Evolutionary conservation across 352 stramenopile genomes (phyloP).

Genomic region (Plasmopara halstedii): DNA sequence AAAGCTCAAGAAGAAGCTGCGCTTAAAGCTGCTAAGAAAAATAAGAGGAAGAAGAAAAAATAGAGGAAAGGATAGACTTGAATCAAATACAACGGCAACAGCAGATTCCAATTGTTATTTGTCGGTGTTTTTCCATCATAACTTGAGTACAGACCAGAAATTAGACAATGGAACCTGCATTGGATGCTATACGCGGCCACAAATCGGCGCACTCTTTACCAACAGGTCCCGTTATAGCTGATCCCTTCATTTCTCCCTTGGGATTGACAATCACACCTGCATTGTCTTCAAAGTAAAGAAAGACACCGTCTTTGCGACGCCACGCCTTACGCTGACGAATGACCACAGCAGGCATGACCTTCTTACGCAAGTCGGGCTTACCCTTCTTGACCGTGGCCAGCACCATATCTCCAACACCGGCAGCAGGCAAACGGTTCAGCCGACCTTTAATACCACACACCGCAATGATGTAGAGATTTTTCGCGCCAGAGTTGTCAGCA

Average conservation of each 20-base stretch:
- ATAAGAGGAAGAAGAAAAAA: constrained; percentile 68
- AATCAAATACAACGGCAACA: constrained; percentile 15
- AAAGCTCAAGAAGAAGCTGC: constrained; percentile 61
- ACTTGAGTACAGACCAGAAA: not conserved
- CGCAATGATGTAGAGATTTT: constrained; percentile 99
- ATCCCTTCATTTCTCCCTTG: constrained; percentile 99
- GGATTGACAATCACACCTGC: constrained; percentile 99
- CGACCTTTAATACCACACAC: constrained; percentile 99
- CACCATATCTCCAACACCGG: constrained; percentile 99
- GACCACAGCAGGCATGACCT: constrained; percentile 98
- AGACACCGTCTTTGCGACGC: constrained; percentile 98
- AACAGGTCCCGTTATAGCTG: constrained; percentile 98
- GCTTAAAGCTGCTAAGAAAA: constrained; percentile 72
- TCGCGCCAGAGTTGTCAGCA: constrained; percentile 99
- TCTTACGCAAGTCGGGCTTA: constrained; percentile 99
- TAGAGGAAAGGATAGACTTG: constrained; percentile 6
- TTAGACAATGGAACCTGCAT: constrained; percentile 99
- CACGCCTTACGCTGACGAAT: constrained; percentile 99
- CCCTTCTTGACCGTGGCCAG: constrained; percentile 99
- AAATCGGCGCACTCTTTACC: constrained; percentile 99
- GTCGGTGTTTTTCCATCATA: not conserved
- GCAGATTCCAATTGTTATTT: constrained; percentile 30
- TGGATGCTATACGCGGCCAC: constrained; percentile 99
- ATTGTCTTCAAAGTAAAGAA: constrained; percentile 99
- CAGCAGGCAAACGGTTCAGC: constrained; percentile 98